Evolutionary conservation across 1,284 basidiomycete genomes (phyloP).

Genomic region (Lentinula novae-zelandiae): DNA sequence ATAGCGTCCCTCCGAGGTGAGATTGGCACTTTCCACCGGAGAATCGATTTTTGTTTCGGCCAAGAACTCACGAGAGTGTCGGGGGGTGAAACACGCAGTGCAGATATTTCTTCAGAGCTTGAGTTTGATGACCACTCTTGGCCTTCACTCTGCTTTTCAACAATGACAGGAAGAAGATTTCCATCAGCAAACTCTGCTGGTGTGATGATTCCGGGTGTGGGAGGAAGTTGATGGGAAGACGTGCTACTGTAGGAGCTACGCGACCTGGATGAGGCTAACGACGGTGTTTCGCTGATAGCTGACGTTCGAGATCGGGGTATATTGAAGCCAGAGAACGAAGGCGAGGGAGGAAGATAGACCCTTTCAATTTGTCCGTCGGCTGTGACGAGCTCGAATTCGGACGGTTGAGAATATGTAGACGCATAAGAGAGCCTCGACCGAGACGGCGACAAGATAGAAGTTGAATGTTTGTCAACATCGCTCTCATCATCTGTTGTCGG

Average conservation of each 20-base stretch:
- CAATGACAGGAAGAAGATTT: constrained; percentile 23
- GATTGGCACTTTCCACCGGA: neutral
- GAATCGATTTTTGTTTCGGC: constrained; percentile 11
- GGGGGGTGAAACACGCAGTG: neutral
- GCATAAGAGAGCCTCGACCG: neutral
- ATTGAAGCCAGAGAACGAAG: constrained; percentile 22
- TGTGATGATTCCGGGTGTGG: constrained; percentile 13
- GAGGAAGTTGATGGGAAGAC: constrained; percentile 30
- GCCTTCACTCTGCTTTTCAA: constrained; percentile 19
- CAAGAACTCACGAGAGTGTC: constrained; percentile 5
- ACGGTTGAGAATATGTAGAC: neutral
- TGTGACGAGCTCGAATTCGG: constrained; percentile 28
- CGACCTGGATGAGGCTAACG: constrained; percentile 38
- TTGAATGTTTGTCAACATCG: neutral
- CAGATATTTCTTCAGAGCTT: neutral
- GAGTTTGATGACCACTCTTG: neutral
- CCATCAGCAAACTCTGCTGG: constrained; percentile 10
- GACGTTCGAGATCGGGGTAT: constrained; percentile 20
- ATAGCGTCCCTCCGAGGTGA: neutral
- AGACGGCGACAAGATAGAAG: neutral
- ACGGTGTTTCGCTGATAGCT: constrained; percentile 38
- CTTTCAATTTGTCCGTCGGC: constrained; percentile 24
- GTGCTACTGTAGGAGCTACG: constrained; percentile 34
- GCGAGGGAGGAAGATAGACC: constrained; percentile 23
- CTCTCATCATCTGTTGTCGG: constrained; percentile 1